A percentile compares a stretch with the other conserved stretches of the same genome.
Evolutionary conservation across 2,329 filamentous ascomycete genomes (phyloP).

Genomic region (Arthrobotrys iridis): DNA sequence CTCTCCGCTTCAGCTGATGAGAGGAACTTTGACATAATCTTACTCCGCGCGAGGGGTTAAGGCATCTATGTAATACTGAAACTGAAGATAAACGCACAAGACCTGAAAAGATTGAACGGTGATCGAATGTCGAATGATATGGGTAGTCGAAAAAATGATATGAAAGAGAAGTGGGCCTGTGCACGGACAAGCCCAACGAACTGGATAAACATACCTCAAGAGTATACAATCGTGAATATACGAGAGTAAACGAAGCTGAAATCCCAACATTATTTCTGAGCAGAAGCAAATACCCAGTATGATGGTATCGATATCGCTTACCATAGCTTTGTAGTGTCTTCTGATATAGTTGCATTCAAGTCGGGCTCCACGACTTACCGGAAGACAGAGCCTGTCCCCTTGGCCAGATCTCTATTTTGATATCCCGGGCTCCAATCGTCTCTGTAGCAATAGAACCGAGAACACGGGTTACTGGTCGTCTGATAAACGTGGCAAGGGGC

Average conservation of each 20-base stretch:
- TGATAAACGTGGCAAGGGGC: conserved; percentile 39
- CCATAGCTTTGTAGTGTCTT: neutral
- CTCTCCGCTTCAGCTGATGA: neutral
- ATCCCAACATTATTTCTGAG: neutral
- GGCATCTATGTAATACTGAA: too few species aligned
- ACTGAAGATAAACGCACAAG: too few species aligned
- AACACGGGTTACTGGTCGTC: conserved; percentile 39
- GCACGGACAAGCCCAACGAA: too few species aligned
- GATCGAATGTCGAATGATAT: too few species aligned
- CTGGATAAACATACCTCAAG: neutral
- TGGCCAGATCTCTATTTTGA: conserved; percentile 10
- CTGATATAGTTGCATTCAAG: neutral
- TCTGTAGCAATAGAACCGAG: conserved; percentile 11
- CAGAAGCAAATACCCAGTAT: neutral
- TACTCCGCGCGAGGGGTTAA: too few species aligned
- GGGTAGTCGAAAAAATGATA: too few species aligned
- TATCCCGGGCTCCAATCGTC: neutral
- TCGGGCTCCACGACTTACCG: conserved; percentile 12
- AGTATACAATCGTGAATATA: neutral
- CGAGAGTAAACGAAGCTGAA: neutral
- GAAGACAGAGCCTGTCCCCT: conserved; percentile 7
- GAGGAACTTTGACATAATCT: too few species aligned
- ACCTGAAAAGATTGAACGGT: too few species aligned
- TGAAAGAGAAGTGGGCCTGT: too few species aligned
- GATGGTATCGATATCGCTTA: conserved; percentile 11